Percentiles rank a stretch among this genome's conserved stretches.
Evolutionary conservation across 305 asterid species (phyloP).

Genomic region (Rubia tinctorum): DNA sequence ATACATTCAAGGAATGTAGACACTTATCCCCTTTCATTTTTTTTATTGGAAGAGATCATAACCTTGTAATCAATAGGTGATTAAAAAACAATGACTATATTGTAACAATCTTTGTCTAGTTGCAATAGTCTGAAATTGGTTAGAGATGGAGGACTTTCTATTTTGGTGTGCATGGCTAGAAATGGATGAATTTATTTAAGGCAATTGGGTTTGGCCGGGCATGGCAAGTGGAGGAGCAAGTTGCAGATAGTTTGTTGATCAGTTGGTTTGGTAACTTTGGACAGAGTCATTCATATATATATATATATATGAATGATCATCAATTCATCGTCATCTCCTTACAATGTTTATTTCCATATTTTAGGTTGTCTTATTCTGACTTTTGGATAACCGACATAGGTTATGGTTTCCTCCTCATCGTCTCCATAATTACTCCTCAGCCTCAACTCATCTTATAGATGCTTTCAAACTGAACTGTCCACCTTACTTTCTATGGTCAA

Average conservation of each 20-base stretch:
- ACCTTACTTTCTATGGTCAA: too few relatives aligned
- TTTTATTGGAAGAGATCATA: too few relatives aligned
- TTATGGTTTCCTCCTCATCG: neutral
- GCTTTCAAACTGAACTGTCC: too few relatives aligned
- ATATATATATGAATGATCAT: neutral
- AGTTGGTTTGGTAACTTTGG: conserved; percentile 2
- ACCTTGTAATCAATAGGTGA: too few relatives aligned
- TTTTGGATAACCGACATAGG: neutral
- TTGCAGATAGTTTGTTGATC: neutral
- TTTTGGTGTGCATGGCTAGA: neutral
- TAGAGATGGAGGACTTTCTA: neutral
- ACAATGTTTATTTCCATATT: neutral
- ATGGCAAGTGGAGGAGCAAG: conserved; percentile 4
- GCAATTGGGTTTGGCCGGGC: neutral
- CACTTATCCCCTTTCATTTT: too few relatives aligned
- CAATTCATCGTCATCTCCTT: neutral
- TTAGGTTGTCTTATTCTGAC: neutral
- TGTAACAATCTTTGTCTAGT: neutral
- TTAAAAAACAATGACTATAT: too few relatives aligned
- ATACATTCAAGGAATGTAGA: too few relatives aligned
- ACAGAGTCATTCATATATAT: neutral
- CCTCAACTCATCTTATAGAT: neutral
- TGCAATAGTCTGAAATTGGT: neutral
- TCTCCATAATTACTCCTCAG: neutral
- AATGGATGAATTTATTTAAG: neutral